Percentiles rank a stretch among this genome's conserved stretches.
phyloP scores from a whole-genome alignment of 2,329 filamentous ascomycete species.

The Aspergillus nomiae region DNA sequence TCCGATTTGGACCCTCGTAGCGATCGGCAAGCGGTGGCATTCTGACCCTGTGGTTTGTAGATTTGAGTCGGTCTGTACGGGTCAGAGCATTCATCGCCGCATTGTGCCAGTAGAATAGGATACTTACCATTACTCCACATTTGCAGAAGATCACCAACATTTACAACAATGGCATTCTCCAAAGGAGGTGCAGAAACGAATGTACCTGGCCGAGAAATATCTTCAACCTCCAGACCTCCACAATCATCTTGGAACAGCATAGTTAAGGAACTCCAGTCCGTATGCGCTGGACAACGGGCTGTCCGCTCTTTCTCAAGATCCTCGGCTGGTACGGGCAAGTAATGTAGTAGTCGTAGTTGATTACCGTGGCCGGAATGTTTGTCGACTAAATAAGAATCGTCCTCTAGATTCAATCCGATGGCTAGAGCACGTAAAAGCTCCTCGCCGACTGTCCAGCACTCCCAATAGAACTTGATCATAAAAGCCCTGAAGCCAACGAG shows the following conservation, averaged over 20 bases:
- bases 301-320: slow-evolving; percentile 47
- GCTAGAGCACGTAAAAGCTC: slow-evolving; percentile 52
- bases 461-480: slow-evolving; percentile 54
- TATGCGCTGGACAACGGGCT: slow-evolving; percentile 56
- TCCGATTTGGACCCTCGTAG: slow-evolving; percentile 40
- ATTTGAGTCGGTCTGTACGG: slow-evolving; percentile 50
- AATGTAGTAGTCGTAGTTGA: slow-evolving; percentile 64
- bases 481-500: slow-evolving; percentile 52
- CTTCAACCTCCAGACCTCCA: slow-evolving; percentile 55
- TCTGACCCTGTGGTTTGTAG: slow-evolving; percentile 57
- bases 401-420: slow-evolving; percentile 49
- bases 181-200: slow-evolving; percentile 47
- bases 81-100: slow-evolving; percentile 8
- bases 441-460: slow-evolving; percentile 46
- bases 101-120: neutral
- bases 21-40: slow-evolving; percentile 46
- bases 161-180: slow-evolving; percentile 49
- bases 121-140: slow-evolving; percentile 53
- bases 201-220: slow-evolving; percentile 38
- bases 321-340: slow-evolving; percentile 51
- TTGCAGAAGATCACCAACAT: slow-evolving; percentile 54
- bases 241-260: slow-evolving; percentile 57
- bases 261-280: slow-evolving; percentile 57
- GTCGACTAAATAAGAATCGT: slow-evolving; percentile 47
- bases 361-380: slow-evolving; percentile 60